Percentiles rank a stretch among this genome's conserved stretches.
Conservation (phyloP, 2,329 filamentous ascomycete genomes). For the Penicillium oxalicum region DNA sequence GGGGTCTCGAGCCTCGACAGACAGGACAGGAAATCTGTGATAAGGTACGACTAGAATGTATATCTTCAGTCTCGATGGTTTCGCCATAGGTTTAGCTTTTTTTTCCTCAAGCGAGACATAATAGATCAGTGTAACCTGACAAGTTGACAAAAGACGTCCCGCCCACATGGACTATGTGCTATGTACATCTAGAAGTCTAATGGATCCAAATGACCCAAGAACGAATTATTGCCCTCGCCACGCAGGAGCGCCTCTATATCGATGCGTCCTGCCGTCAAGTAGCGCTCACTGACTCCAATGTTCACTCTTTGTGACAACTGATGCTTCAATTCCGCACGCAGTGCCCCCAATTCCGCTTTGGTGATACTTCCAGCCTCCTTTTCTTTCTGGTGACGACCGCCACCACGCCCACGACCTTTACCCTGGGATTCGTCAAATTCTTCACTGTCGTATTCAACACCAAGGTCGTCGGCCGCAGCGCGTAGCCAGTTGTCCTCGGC, state of each 20-base stretch:
- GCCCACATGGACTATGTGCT: too few species aligned
- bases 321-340: slow-evolving; percentile 66
- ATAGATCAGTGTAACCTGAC: too few species aligned
- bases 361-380: slow-evolving; percentile 60
- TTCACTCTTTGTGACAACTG: slow-evolving; percentile 71
- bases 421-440: slow-evolving; percentile 66
- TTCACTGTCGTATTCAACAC: slow-evolving; percentile 87
- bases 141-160: too few species aligned
- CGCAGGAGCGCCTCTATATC: slow-evolving; percentile 69
- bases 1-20: too few species aligned
- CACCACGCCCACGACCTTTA: slow-evolving; percentile 67
- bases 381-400: slow-evolving; percentile 68
- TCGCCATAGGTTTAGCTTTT: too few species aligned
- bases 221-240: slow-evolving; percentile 58
- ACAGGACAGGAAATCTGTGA: too few species aligned
- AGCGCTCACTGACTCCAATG: slow-evolving; percentile 78
- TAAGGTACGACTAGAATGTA: too few species aligned
- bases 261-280: slow-evolving; percentile 77
- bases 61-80: too few species aligned
- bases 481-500: slow-evolving; percentile 81
- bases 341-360: slow-evolving; percentile 65
- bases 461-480: slow-evolving; percentile 81
- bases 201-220: slow-evolving; percentile 54
- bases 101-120: too few species aligned
- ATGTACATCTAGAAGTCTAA: slow-evolving; percentile 30